Evolutionary conservation across 352 stramenopile genomes (phyloP).

Genomic region (Phytopythium ostracodes): DNA sequence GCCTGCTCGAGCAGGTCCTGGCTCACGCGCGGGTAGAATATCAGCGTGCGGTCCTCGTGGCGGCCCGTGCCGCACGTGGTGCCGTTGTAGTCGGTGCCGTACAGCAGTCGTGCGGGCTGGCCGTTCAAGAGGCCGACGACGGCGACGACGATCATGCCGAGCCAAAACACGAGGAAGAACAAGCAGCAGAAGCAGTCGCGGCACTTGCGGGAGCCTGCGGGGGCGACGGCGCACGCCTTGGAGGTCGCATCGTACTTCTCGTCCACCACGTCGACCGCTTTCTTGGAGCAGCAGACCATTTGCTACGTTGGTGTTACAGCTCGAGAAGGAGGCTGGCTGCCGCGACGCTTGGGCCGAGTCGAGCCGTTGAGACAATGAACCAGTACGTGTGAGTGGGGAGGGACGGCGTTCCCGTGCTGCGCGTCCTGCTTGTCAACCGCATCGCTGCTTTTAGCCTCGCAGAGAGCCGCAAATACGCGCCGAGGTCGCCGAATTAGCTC

Average conservation of each 20-base stretch:
- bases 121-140: conserved; percentile 55
- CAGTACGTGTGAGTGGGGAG: background rate
- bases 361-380: background rate
- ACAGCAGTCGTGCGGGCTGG: conserved; percentile 63
- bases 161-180: conserved; percentile 71
- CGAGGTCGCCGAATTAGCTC: background rate
- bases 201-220: conserved; percentile 52
- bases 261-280: conserved; percentile 35
- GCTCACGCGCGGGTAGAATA: conserved; percentile 75
- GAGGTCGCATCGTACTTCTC: conserved; percentile 14
- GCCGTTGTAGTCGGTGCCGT: conserved; percentile 70
- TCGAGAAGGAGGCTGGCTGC: no score
- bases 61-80: conserved; percentile 61
- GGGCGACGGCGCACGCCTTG: conserved; percentile 40
- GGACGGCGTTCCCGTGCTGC: background rate
- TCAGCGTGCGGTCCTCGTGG: conserved; percentile 25
- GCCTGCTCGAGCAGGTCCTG: conserved; percentile 68
- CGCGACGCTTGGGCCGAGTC: background rate
- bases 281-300: conserved; percentile 73
- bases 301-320: no score
- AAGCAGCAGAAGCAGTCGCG: conserved; percentile 64
- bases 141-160: conserved; percentile 63
- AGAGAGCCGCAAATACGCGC: background rate
- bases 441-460: background rate
- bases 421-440: background rate